Conservation (phyloP, 2,329 filamentous ascomycete species). For the Onygenales sp. region DNA sequence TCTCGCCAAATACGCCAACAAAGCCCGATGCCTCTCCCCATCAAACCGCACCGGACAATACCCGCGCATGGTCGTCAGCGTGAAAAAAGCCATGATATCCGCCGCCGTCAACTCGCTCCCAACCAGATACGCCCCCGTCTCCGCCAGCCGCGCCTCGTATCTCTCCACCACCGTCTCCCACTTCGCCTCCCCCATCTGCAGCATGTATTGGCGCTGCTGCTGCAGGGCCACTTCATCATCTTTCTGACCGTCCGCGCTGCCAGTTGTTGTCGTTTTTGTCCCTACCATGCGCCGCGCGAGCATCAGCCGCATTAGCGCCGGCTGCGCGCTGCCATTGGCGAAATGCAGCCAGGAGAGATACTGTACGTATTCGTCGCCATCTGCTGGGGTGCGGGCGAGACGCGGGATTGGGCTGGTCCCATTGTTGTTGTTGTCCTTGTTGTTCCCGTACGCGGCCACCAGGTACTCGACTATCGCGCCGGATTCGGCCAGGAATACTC, state of each 20-base stretch:
- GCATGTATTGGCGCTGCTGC: neutral
- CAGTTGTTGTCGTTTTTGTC: neutral
- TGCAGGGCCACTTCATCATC: too few relatives aligned
- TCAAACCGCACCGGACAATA: constrained; percentile 35
- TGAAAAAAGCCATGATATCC: constrained; percentile 55
- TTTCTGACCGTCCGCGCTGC: too few relatives aligned
- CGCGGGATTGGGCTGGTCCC: too few relatives aligned
- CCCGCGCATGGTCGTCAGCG: constrained; percentile 51
- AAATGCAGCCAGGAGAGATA: constrained; percentile 62
- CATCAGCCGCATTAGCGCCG: constrained; percentile 28
- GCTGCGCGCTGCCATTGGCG: constrained; percentile 38
- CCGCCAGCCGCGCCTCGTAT: constrained; percentile 41
- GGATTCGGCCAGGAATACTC: too few relatives aligned
- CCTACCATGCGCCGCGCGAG: neutral
- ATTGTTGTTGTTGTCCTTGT: constrained; percentile 9
- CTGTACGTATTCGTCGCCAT: constrained; percentile 51
- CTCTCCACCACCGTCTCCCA: constrained; percentile 25
- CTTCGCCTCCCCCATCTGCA: neutral
- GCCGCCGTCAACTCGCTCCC: constrained; percentile 55
- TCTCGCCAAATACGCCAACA: constrained; percentile 40
- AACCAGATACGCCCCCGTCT: constrained; percentile 43
- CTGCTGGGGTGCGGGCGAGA: constrained; percentile 41
- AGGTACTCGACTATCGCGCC: too few relatives aligned
- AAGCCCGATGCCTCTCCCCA: constrained; percentile 32
- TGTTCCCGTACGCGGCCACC: too few relatives aligned